Percentiles rank a stretch among this genome's conserved stretches.
Conservation (phyloP, 2,329 filamentous ascomycete species). For the Aspergillus udagawae region DNA sequence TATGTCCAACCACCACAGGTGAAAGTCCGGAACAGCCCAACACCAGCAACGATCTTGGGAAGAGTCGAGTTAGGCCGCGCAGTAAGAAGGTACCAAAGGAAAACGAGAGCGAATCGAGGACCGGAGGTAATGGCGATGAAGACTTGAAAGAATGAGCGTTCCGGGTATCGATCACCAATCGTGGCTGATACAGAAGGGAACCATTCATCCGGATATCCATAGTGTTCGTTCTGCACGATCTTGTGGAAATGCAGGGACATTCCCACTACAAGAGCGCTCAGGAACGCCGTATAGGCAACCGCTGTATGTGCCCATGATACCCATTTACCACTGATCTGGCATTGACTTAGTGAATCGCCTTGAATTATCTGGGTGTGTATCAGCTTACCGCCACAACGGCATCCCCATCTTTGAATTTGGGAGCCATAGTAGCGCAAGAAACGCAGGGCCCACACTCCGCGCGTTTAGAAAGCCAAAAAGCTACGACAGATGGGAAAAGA, state of each 20-base stretch:
- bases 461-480: conserved; percentile 9
- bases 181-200: conserved; percentile 94
- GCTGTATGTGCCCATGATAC: conserved; percentile 83
- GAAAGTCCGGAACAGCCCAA: conserved; percentile 81
- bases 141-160: conserved; percentile 93
- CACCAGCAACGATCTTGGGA: conserved; percentile 74
- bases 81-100: conserved; percentile 87
- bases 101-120: conserved; percentile 85
- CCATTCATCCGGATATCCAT: conserved; percentile 92
- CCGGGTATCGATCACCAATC: conserved; percentile 94
- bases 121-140: conserved; percentile 97
- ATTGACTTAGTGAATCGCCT: conserved; percentile 24
- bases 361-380: conserved; percentile 9
- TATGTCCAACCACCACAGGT: conserved; percentile 99
- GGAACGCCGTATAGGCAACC: conserved; percentile 76
- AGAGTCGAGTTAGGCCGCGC: conserved; percentile 69
- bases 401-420: conserved; percentile 60
- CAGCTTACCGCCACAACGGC: conserved; percentile 55
- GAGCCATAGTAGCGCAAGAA: conserved; percentile 49
- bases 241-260: conserved; percentile 85
- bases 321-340: conserved; percentile 77
- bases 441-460: conserved; percentile 15
- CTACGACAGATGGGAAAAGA: conserved; percentile 13
- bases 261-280: conserved; percentile 80
- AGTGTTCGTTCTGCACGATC: conserved; percentile 96